Conservation (phyloP, 805 yeast species). For the Metschnikowia reukaufii region DNA sequence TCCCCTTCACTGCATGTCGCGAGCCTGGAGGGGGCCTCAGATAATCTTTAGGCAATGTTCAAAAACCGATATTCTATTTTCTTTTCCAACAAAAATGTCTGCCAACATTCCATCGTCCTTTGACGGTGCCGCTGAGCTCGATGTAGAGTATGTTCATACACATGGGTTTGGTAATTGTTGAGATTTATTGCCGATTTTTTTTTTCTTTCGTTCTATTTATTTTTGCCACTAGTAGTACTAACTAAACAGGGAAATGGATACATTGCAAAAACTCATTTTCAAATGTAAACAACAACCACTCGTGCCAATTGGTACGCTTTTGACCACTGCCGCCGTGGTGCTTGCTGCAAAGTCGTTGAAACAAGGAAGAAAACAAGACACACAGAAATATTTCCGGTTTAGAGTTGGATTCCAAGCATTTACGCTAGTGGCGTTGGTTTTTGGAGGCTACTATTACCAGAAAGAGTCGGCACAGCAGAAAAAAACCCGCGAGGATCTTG, state of each 20-base stretch:
- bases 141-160: slow-evolving; percentile 48
- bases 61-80: neutral
- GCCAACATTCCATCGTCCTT: slow-evolving; percentile 48
- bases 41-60: neutral
- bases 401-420: slow-evolving; percentile 86
- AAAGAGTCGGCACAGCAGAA: slow-evolving; percentile 43
- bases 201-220: neutral
- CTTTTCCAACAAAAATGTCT: slow-evolving; percentile 9
- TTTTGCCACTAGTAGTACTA: slow-evolving; percentile 7
- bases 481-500: slow-evolving; percentile 54
- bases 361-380: slow-evolving; percentile 67
- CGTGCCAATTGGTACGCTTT: slow-evolving; percentile 79
- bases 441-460: slow-evolving; percentile 74
- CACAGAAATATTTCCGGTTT: slow-evolving; percentile 86
- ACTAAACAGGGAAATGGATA: slow-evolving; percentile 37
- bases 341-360: slow-evolving; percentile 77
- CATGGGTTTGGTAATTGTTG: no score
- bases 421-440: slow-evolving; percentile 77
- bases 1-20: neutral
- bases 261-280: slow-evolving; percentile 55
- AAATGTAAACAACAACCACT: slow-evolving; percentile 83
- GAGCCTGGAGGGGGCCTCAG: neutral
- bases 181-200: neutral
- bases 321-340: slow-evolving; percentile 77
- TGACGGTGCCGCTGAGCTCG: slow-evolving; percentile 31